A percentile compares a stretch with the other conserved stretches of the same genome.
Conservation (phyloP, 2,329 filamentous ascomycete genomes). For the Exophiala calicioides region DNA sequence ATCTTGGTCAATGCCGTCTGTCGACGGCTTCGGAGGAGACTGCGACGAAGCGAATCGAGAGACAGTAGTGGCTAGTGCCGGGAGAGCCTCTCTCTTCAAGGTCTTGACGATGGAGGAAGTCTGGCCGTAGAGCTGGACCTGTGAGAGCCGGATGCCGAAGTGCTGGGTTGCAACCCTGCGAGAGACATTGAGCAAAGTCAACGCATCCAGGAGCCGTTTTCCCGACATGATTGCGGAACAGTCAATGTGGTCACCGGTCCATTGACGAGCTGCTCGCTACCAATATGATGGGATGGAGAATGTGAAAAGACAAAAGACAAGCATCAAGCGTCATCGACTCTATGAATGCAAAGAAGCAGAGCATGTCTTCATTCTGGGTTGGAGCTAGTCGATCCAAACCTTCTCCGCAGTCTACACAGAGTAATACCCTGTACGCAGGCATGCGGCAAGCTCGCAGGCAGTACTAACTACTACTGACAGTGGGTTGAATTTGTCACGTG, state of each 20-base stretch:
- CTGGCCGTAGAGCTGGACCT: conserved; percentile 63
- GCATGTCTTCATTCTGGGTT: no score
- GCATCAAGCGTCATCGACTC: neutral
- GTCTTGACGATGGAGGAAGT: conserved; percentile 66
- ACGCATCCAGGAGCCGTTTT: conserved; percentile 69
- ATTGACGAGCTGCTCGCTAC: no score
- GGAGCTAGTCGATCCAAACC: no score
- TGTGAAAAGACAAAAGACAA: neutral
- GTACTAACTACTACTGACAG: no score
- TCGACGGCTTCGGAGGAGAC: conserved; percentile 11
- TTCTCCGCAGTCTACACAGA: no score
- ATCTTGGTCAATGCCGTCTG: conserved; percentile 50
- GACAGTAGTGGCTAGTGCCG: conserved; percentile 21
- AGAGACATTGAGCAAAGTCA: conserved; percentile 69
- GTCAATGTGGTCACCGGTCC: conserved; percentile 9
- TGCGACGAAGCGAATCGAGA: conserved; percentile 43
- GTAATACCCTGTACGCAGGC: no score
- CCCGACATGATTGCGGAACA: conserved; percentile 51
- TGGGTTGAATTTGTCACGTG: no score
- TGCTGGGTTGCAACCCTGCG: conserved; percentile 67
- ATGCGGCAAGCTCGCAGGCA: no score
- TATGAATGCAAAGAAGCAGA: neutral
- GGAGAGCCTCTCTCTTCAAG: conserved; percentile 51
- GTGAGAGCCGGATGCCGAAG: conserved; percentile 58
- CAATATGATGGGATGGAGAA: no score